These are phyloP conservation scores for Claviceps spartinae DNA, from an alignment of 2,329 filamentous ascomycete species.

Conservation along the genomic window DNA sequence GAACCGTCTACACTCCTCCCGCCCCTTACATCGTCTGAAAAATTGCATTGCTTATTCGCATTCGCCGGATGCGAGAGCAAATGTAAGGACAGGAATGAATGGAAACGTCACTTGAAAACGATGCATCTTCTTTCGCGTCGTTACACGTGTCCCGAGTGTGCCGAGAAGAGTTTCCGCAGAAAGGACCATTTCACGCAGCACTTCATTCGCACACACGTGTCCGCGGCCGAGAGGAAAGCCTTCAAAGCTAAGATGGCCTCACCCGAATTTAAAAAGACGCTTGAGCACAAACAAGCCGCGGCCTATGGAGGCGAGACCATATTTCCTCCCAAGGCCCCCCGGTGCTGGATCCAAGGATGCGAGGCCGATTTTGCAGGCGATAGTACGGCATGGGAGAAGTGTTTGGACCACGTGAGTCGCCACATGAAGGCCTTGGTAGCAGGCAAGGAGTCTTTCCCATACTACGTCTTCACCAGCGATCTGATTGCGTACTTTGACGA, in stretches of 20 bases:
- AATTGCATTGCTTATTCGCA: constrained; percentile 53
- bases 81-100: constrained; percentile 81
- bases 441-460: background rate
- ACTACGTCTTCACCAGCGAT: background rate
- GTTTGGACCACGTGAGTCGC: constrained; percentile 77
- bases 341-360: constrained; percentile 52
- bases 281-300: constrained; percentile 14
- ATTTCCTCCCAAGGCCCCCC: constrained; percentile 43
- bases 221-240: constrained; percentile 20
- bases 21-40: background rate
- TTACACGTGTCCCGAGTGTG: constrained; percentile 61
- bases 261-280: constrained; percentile 37
- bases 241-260: constrained; percentile 21
- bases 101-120: constrained; percentile 77
- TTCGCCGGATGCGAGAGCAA: constrained; percentile 60
- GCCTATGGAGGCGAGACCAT: background rate
- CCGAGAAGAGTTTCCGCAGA: constrained; percentile 59
- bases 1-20: constrained; percentile 17
- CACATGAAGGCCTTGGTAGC: constrained; percentile 48
- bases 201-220: constrained; percentile 67
- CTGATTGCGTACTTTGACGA: constrained; percentile 1
- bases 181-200: constrained; percentile 90
- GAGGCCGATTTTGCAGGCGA: constrained; percentile 42
- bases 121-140: constrained; percentile 65
- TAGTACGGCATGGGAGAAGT: constrained; percentile 56